Percentiles rank a stretch among this genome's conserved stretches.
phyloP scores from a whole-genome alignment of 2,329 filamentous ascomycete species.

The Hirsutella minnesotensis region DNA sequence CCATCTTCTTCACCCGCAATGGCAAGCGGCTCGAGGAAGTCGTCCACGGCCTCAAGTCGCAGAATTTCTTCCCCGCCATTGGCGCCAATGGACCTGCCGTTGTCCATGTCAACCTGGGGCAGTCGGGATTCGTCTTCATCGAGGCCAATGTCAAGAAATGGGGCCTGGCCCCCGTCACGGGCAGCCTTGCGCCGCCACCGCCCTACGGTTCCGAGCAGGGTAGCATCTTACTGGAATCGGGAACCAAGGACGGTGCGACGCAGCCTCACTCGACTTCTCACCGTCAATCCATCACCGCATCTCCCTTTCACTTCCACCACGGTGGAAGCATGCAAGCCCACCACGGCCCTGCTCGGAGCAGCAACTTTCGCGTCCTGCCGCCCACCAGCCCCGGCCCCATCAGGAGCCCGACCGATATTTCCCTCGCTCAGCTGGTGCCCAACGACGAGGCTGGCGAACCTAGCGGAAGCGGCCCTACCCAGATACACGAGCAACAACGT shows the following conservation, averaged over 20 bases:
- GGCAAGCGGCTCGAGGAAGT: constrained; percentile 96
- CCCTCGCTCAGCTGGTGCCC: constrained; percentile 71
- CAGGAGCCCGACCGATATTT: constrained; percentile 90
- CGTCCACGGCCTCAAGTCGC: constrained; percentile 80
- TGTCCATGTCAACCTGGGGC: constrained; percentile 94
- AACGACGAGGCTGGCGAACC: constrained; percentile 59
- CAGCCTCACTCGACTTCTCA: constrained; percentile 30
- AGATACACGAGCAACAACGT: constrained; percentile 12
- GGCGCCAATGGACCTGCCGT: constrained; percentile 88
- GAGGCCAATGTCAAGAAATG: constrained; percentile 99
- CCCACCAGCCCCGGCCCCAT: constrained; percentile 82
- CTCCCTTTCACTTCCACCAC: constrained; percentile 26
- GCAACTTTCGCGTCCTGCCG: constrained; percentile 62
- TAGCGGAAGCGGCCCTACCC: constrained; percentile 14
- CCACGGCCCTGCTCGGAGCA: constrained; percentile 65
- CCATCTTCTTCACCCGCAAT: constrained; percentile 96
- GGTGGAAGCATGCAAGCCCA: constrained; percentile 40
- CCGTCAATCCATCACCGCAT: constrained; percentile 30
- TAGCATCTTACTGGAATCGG: constrained; percentile 85
- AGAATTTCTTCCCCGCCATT: constrained; percentile 97
- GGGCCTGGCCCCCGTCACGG: constrained; percentile 92
- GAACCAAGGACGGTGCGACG: constrained; percentile 49
- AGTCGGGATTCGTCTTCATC: constrained; percentile 97
- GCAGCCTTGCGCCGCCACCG: constrained; percentile 85
- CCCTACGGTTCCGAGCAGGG: constrained; percentile 96